These are phyloP conservation scores for Pichia nakasei DNA, from an alignment of 805 yeast genomes.

Conservation along the genomic window DNA sequence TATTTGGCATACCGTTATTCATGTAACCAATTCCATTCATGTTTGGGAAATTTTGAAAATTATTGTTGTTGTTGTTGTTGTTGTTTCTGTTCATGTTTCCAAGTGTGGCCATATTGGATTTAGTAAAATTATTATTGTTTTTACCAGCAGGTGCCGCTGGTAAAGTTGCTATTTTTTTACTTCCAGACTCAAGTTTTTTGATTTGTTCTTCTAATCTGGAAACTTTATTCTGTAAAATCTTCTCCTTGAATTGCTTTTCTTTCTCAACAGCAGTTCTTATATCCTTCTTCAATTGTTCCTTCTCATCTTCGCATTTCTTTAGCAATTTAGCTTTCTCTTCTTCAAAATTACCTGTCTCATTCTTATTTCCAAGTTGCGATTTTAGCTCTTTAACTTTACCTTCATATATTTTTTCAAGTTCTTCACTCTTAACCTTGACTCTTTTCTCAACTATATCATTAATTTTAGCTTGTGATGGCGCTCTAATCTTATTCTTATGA, in stretches of 20 bases:
- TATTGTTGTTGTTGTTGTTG: neutral
- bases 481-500: constrained; percentile 29
- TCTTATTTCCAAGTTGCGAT: neutral
- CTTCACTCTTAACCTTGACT: constrained; percentile 25
- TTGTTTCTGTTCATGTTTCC: neutral
- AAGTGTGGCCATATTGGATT: neutral
- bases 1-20: neutral
- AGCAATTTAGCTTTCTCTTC: constrained; percentile 15
- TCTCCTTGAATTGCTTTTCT: constrained; percentile 50
- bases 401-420: constrained; percentile 26
- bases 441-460: constrained; percentile 29
- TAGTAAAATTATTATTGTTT: neutral
- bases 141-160: neutral
- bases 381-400: constrained; percentile 13
- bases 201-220: constrained; percentile 39
- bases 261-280: constrained; percentile 44
- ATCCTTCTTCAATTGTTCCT: constrained; percentile 34
- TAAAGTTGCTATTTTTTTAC: neutral
- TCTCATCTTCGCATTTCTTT: constrained; percentile 19
- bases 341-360: constrained; percentile 8
- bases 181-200: constrained; percentile 13
- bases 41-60: neutral
- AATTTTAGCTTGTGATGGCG: constrained; percentile 30
- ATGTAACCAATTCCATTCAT: neutral
- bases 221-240: constrained; percentile 44